Evolutionary conservation across 345 rosid genomes (phyloP).

Genomic region (Euphorbia tirucalli): DNA sequence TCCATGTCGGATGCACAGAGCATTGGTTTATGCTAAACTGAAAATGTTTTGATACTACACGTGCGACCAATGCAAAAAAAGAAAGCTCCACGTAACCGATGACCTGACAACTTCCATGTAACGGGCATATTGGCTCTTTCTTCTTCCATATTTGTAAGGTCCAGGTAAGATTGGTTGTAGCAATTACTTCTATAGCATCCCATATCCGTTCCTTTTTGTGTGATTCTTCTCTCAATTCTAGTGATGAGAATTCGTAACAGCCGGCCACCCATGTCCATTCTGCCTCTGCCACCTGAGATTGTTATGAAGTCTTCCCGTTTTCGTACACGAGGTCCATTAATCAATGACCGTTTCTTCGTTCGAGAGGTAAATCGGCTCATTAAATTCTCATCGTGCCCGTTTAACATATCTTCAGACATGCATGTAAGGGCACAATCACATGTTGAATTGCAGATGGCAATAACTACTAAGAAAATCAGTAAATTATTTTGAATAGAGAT

Average conservation of each 20-base stretch:
- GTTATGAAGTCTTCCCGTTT: conserved; percentile 14
- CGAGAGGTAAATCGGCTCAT: conserved; percentile 25
- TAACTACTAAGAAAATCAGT: no score
- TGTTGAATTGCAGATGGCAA: no score
- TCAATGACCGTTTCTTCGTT: no score
- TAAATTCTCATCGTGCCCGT: conserved; percentile 30
- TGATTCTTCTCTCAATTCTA: neutral
- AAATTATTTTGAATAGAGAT: no score
- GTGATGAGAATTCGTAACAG: conserved; percentile 32
- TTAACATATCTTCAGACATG: no score
- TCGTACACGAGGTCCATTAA: no score
- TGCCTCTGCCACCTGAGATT: conserved; percentile 4
- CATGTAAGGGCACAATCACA: no score
- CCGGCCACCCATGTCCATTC: conserved; percentile 21
- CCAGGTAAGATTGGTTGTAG: neutral
- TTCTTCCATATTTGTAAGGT: conserved; percentile 7
- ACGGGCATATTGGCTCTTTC: conserved; percentile 10
- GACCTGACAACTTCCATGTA: conserved; percentile 14
- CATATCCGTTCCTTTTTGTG: conserved; percentile 11
- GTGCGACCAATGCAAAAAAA: conserved; percentile 24
- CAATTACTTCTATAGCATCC: neutral
- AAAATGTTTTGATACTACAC: conserved; percentile 23
- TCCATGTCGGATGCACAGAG: neutral
- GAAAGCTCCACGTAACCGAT: conserved; percentile 21
- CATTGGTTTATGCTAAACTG: neutral